Percentiles rank a stretch among this genome's conserved stretches.
Conservation (phyloP, 805 yeast species). For the Kluyveromyces dobzhanskii region DNA sequence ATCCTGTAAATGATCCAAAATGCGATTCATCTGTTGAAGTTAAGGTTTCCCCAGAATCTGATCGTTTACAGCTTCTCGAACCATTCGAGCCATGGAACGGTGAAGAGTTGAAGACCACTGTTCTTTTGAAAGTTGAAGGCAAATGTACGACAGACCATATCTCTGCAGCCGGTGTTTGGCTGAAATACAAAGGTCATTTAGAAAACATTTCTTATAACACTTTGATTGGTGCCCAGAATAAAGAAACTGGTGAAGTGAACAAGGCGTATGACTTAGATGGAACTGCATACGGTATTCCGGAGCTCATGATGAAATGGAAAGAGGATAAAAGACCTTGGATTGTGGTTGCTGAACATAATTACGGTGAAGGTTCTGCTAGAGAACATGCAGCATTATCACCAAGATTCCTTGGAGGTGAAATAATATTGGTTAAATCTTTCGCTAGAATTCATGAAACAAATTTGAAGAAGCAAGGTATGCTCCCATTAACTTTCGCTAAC, state of each 20-base stretch:
- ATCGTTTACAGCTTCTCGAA: conserved; percentile 82
- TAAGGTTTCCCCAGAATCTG: conserved; percentile 78
- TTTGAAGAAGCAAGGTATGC: conserved; percentile 95
- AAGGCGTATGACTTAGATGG: conserved; percentile 83
- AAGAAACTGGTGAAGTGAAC: conserved; percentile 95
- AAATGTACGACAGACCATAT: conserved; percentile 98
- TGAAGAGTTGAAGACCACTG: conserved; percentile 66
- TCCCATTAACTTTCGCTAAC: conserved; percentile 87
- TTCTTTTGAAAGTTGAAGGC: conserved; percentile 88
- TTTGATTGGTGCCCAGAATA: conserved; percentile 91
- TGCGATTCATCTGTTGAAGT: conserved; percentile 53
- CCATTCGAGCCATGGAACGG: conserved; percentile 88
- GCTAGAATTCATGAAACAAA: conserved; percentile 98
- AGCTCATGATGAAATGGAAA: conserved; percentile 93
- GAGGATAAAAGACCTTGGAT: conserved; percentile 78
- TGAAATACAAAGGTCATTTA: conserved; percentile 95
- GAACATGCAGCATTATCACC: conserved; percentile 98
- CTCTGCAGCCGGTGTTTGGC: conserved; percentile 98
- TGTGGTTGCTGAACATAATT: conserved; percentile 95
- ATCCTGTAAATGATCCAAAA: conserved; percentile 63
- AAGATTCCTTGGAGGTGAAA: conserved; percentile 84
- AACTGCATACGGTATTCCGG: conserved; percentile 75
- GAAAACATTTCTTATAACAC: conserved; percentile 95
- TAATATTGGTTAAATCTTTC: conserved; percentile 85
- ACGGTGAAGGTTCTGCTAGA: conserved; percentile 99